Base-by-base conservation (phyloP, 2,329 filamentous ascomycete species). In the Achaetomium macrosporum region DNA sequence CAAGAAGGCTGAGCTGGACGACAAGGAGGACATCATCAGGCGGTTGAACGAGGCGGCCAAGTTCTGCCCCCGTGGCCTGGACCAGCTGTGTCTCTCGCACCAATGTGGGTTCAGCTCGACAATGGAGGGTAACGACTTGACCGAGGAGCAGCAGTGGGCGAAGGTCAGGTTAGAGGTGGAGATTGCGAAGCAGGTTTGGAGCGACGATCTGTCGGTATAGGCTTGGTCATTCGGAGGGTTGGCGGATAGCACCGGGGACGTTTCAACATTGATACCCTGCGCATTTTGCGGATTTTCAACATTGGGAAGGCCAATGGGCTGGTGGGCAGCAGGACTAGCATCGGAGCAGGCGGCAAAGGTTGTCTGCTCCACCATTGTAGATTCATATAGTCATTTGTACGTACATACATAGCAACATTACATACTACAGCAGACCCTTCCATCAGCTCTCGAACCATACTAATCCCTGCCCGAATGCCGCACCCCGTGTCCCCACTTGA, bases 91-190 rank as follows among this genome's bases (percentile, higher is more conserved):
- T 63, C 61, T 81, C 55, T 77, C 74, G 58, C 78, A 81, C 61
- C 78, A 82, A 68, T 82, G 78, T 60, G 78, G 78, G 4, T 81
- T 81, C 62, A 75, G 71, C 60, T 75, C 72, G n/a, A 81, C 77
- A 6, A 72, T 73, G 51, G 78, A 82, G 66, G 78, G 78, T 36
- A 80, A 81, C 56, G 73, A 79, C 55, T 66, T 82, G 58, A 74
- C 66, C 11, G 74, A 79, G 64, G 76, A 79, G 54, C 71, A 81
- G 69, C 77, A 81, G 65, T 81, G 77, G 78, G 76, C 73, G 3
- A 82, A 82, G 72, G 67, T 81, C 8, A 66, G 72, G 51, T 64
- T 79, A 17, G 71, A 78, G 66, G 74, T 78, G 1, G 76, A 79
- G 61, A 80, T 82, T 63, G 78, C 78, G 2, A 79, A 78, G 69